A percentile compares a stretch with the other conserved stretches of the same genome.
phyloP scores from a whole-genome alignment of 176 grass and related monocot genomes.

The Coix lacrymajobi region DNA sequence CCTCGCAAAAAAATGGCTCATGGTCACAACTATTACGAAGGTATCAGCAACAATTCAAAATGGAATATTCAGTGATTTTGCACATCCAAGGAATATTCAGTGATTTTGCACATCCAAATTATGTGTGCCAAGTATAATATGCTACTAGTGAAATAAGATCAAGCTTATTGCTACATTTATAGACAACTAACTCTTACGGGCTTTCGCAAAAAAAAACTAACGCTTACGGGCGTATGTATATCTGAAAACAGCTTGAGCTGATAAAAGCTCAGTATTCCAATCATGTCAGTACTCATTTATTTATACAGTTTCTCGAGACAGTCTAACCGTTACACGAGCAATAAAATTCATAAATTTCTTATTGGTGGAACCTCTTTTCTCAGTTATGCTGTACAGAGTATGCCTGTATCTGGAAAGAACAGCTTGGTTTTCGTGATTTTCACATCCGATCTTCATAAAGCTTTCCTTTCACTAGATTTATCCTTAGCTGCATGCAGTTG shows the following conservation, averaged over 20 bases:
- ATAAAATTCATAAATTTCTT: background rate
- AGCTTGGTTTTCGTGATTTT: background rate
- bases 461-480: background rate
- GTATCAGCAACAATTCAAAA: background rate
- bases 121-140: background rate
- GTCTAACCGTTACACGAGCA: background rate
- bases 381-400: background rate
- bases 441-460: background rate
- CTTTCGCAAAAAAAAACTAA: too few species aligned
- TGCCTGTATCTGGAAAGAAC: background rate
- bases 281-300: background rate
- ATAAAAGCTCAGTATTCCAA: background rate
- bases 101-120: background rate
- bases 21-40: background rate
- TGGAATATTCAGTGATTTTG: background rate
- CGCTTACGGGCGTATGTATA: background rate
- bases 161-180: background rate
- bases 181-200: background rate
- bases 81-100: too few species aligned
- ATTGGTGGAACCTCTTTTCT: background rate
- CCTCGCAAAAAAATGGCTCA: too few species aligned
- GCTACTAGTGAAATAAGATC: background rate
- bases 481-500: background rate
- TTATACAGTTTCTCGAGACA: background rate
- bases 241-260: background rate